Evolutionary conservation across 306 rosid species (phyloP).

Genomic region (Vigna nakashimae): DNA sequence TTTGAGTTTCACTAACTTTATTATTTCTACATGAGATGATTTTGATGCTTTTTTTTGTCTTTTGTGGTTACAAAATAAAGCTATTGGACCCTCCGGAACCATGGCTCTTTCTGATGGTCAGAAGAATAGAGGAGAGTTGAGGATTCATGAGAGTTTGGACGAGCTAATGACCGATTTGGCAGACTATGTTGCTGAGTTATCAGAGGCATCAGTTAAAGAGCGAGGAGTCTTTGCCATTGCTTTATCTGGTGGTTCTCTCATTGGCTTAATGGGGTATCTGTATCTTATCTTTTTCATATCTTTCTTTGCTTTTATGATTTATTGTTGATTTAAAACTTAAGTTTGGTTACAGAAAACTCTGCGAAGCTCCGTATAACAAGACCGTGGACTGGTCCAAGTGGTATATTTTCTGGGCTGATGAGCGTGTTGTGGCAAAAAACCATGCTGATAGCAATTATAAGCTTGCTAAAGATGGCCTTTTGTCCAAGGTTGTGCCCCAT

Average conservation of each 20-base stretch:
- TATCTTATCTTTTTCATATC: constrained; percentile 52
- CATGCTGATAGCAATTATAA: constrained; percentile 95
- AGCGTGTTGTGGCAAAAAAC: constrained; percentile 89
- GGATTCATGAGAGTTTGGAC: constrained; percentile 88
- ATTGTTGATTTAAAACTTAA: constrained; percentile 52
- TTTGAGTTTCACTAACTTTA: constrained; percentile 22
- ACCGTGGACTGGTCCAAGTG: constrained; percentile 97
- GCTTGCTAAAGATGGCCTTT: constrained; percentile 84
- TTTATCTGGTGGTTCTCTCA: constrained; percentile 99
- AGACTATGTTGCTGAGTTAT: constrained; percentile 82
- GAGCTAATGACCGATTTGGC: constrained; percentile 91
- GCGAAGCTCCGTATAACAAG: constrained; percentile 91
- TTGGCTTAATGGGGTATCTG: constrained; percentile 95
- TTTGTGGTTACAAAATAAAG: constrained; percentile 13
- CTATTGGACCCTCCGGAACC: constrained; percentile 41
- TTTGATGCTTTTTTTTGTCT: constrained; percentile 20
- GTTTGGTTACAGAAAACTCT: constrained; percentile 78
- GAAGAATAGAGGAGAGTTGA: constrained; percentile 64
- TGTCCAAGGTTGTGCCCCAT: constrained; percentile 75
- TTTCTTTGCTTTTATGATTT: constrained; percentile 55
- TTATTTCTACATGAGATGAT: constrained; percentile 35
- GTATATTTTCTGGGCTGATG: constrained; percentile 98
- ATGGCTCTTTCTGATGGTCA: constrained; percentile 74
- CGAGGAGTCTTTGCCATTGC: constrained; percentile 87
- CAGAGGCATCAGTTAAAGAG: constrained; percentile 92